Percentiles rank a stretch among this genome's conserved stretches.
phyloP scores from a whole-genome alignment of 2,329 filamentous ascomycete species.

The Alternaria triticimaculans region DNA sequence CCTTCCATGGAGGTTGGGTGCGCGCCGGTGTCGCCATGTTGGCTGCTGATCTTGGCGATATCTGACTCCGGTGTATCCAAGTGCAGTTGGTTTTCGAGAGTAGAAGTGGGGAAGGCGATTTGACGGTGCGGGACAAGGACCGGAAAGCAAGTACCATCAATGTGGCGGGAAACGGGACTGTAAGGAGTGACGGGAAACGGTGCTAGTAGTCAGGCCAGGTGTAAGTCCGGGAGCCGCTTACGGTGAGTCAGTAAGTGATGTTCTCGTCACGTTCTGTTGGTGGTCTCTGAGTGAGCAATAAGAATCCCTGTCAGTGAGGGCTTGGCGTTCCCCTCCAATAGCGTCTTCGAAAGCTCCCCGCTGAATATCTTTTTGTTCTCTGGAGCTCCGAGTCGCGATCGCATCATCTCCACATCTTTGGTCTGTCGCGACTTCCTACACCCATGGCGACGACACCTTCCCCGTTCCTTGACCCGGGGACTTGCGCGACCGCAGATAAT shows the following conservation, averaged over 20 bases:
- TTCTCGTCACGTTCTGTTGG: constrained; percentile 18
- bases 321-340: constrained; percentile 40
- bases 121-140: constrained; percentile 36
- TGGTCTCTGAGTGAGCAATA: constrained; percentile 3
- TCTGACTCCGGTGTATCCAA: constrained; percentile 3
- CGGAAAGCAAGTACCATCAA: constrained; percentile 43
- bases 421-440: neutral
- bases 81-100: constrained; percentile 22
- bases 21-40: constrained; percentile 45
- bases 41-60: constrained; percentile 16
- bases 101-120: constrained; percentile 31
- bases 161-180: constrained; percentile 15
- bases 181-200: constrained; percentile 24
- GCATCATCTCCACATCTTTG: constrained; percentile 2
- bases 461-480: constrained; percentile 78
- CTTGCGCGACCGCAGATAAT: constrained; percentile 66
- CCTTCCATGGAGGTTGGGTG: constrained; percentile 50
- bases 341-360: constrained; percentile 32
- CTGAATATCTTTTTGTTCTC: constrained; percentile 23
- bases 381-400: constrained; percentile 4
- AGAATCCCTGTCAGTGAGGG: constrained; percentile 22
- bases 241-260: constrained; percentile 30
- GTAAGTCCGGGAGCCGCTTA: constrained; percentile 16
- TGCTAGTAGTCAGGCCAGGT: constrained; percentile 19
- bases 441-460: constrained; percentile 57